Base-by-base conservation (phyloP, 2,329 filamentous ascomycete genomes). In the Pseudocercospora fuligena region DNA sequence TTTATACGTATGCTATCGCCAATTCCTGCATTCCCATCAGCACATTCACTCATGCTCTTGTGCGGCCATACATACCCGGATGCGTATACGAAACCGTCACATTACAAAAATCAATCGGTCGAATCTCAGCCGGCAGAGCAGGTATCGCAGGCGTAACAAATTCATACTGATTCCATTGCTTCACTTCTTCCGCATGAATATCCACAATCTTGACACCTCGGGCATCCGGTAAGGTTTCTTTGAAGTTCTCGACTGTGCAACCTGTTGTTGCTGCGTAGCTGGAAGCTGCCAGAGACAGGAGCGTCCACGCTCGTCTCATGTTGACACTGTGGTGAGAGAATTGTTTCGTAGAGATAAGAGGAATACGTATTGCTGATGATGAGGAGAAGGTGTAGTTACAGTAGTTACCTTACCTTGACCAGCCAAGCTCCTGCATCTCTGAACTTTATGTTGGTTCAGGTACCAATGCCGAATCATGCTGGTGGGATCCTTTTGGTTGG, bases 81-180 rank as follows among this genome's bases (percentile, higher is more conserved):
- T 81, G 79, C 6, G 78, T 79, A 57, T 79, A 78, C 1, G 74
- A 74, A 23, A 80, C 64, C 5, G 73, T 77, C 25, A 80, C 71
- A 36, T 79, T 76, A 73, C 79, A 80, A 60, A 77, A 78, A 59
- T 71, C 64, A 49, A 70, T 60, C 56, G 66, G 59, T 58, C 49
- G 54, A 12, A 51, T 23, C 43, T 63, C 36, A 12, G 43, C 60
- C 19, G 64, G 64, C 47, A 68, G 29, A 27, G 66, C 36, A 21
- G 66, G 66, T 31, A 66, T 58, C 23, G 33, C 56, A 58, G 62
- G 62, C 27, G 62, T 47, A 21, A 27, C 21, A 43, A 43, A 53
- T 8, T 33, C 62, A 64, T 64, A 58, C 5, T 64, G 23, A 36
- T 64, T 61, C 63, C 58, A 65, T 25, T 51, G 27, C 33, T 40